A percentile compares a stretch with the other conserved stretches of the same genome.
Evolutionary conservation across 2,329 filamentous ascomycete species (phyloP).

Genomic region (Cladosporium velox): DNA sequence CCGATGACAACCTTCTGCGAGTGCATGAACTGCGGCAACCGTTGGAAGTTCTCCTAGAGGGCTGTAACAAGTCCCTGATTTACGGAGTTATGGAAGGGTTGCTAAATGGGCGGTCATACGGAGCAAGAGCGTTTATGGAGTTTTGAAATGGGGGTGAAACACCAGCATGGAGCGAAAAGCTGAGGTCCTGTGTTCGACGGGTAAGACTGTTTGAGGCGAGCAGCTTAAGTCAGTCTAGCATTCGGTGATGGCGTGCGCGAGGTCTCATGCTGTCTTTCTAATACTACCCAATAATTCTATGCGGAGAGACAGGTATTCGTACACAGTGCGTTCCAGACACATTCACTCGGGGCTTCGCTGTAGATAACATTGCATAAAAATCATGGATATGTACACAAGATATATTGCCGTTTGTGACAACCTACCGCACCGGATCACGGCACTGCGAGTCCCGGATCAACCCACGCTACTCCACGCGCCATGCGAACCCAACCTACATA

Average conservation of each 20-base stretch:
- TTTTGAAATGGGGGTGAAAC: conserved; percentile 4
- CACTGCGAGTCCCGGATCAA: not conserved
- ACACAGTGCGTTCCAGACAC: not conserved
- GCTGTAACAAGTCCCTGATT: not conserved
- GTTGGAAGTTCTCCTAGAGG: conserved; percentile 51
- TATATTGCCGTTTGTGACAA: not conserved
- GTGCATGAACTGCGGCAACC: conserved; percentile 54
- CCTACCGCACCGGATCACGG: conserved; percentile 9
- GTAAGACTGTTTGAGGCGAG: not conserved
- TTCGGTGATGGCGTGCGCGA: not conserved
- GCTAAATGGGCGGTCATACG: not conserved
- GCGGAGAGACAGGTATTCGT: not conserved
- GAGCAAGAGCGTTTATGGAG: conserved; percentile 19
- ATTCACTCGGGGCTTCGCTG: not conserved
- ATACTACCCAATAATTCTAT: not conserved
- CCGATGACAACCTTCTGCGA: conserved; percentile 65
- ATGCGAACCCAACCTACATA: not conserved
- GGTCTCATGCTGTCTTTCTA: not conserved
- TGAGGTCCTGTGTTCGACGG: not conserved
- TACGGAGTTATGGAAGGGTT: not conserved
- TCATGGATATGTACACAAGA: not conserved
- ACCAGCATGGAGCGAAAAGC: not conserved
- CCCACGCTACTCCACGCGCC: conserved; percentile 6
- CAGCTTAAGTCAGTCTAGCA: not conserved
- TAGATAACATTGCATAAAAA: not conserved